Conservation (phyloP, 2,329 filamentous ascomycete genomes). For the Diaporthe nobilis region DNA sequence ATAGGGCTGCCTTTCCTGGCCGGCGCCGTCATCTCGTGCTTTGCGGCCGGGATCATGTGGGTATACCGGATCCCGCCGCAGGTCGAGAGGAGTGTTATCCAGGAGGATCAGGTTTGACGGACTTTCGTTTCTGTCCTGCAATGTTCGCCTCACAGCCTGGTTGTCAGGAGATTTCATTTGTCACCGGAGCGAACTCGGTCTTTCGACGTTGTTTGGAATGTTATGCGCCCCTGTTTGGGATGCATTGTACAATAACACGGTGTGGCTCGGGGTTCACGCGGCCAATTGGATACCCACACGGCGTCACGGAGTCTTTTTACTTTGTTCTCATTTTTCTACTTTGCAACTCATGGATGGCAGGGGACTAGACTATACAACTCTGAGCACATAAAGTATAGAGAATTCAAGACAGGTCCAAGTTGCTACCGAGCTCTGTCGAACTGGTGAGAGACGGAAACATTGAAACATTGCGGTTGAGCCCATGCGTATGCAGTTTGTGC, state of each 20-base stretch:
- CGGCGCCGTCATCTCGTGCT: conserved; percentile 51
- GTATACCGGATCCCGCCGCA: conserved; percentile 45
- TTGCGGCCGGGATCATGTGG: conserved; percentile 51
- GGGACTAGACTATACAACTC: neutral
- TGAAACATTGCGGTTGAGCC: neutral
- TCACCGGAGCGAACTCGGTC: neutral
- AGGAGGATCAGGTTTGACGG: conserved; percentile 17
- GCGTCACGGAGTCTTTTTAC: neutral
- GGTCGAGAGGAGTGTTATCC: conserved; percentile 14
- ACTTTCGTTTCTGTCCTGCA: neutral
- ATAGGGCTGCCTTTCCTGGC: conserved; percentile 65
- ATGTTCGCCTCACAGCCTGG: neutral
- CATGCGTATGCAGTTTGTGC: neutral
- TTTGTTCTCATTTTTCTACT: neutral
- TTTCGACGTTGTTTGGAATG: neutral
- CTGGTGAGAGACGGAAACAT: neutral
- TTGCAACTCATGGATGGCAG: too few relatives aligned
- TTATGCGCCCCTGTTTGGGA: conserved; percentile 10
- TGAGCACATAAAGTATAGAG: neutral
- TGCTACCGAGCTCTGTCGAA: neutral
- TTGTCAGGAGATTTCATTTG: too few relatives aligned
- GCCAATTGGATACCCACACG: conserved; percentile 3
- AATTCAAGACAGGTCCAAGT: too few relatives aligned
- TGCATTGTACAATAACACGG: neutral
- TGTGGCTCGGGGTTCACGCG: neutral